Conservation (phyloP, 805 yeast genomes). For the Metschnikowia lunata region DNA sequence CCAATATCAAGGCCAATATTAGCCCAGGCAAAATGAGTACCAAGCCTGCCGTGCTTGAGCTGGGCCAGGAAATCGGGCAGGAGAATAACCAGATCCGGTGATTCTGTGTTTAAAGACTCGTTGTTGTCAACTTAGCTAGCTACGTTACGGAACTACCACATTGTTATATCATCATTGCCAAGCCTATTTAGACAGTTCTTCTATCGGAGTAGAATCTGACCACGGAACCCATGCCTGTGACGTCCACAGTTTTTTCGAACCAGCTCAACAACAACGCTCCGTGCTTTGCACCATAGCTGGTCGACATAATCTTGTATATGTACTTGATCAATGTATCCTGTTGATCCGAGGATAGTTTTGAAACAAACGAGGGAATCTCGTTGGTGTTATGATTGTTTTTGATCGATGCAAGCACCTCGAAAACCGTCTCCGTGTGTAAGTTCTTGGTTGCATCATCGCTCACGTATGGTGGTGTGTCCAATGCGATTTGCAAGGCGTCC, state of each 20-base stretch:
- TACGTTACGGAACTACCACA: no score
- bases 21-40: no score
- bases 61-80: no score
- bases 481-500: constrained; percentile 60
- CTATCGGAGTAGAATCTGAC: constrained; percentile 84
- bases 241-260: constrained; percentile 86
- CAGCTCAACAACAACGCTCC: constrained; percentile 85
- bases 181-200: constrained; percentile 57
- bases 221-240: constrained; percentile 84
- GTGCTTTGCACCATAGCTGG: constrained; percentile 72
- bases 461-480: constrained; percentile 80
- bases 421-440: constrained; percentile 43
- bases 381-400: constrained; percentile 55
- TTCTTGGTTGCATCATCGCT: constrained; percentile 56
- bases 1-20: no score
- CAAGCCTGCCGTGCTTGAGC: no score
- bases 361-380: constrained; percentile 62
- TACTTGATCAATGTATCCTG: constrained; percentile 78
- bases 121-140: no score
- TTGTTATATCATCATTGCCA: no score
- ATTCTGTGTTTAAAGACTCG: no score
- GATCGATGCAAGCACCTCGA: constrained; percentile 58
- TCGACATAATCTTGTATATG: constrained; percentile 79
- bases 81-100: no score
- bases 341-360: constrained; percentile 55